Evolutionary conservation across 1,284 basidiomycete species (phyloP).

Genomic region (Trichosporon inkin): DNA sequence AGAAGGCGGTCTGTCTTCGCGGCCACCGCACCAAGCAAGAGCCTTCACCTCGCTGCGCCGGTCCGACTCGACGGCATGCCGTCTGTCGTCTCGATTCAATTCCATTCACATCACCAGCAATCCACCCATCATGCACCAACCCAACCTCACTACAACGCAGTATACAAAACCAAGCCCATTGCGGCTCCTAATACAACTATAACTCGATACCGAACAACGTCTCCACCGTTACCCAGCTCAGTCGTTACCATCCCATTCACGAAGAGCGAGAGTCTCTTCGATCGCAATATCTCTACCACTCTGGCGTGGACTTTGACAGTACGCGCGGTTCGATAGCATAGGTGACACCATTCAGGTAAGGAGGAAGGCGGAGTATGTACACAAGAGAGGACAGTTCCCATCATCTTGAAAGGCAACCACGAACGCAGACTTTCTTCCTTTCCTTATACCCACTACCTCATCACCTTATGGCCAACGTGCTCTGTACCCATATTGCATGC

Average conservation of each 20-base stretch:
- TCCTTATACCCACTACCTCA: background rate
- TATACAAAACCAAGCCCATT: background rate
- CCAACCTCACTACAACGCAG: background rate
- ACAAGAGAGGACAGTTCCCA: background rate
- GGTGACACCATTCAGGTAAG: too few relatives aligned
- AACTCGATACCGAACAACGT: slow-evolving; percentile 1
- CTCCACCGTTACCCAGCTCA: background rate
- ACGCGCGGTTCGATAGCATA: too few relatives aligned
- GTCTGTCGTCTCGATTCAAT: background rate
- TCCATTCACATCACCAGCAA: background rate
- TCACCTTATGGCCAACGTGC: slow-evolving; percentile 8
- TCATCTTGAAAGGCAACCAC: background rate
- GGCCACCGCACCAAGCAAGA: too few relatives aligned
- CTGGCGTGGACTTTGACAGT: too few relatives aligned
- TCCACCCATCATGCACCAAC: background rate
- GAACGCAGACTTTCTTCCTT: background rate
- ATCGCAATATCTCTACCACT: too few relatives aligned
- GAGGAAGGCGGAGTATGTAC: too few relatives aligned
- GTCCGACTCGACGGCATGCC: background rate
- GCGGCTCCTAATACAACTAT: slow-evolving; percentile 3
- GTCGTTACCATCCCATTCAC: background rate
- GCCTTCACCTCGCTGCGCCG: background rate
- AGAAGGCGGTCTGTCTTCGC: background rate
- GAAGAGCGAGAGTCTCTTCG: too few relatives aligned
- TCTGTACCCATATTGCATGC: slow-evolving; percentile 9